Conservation (phyloP, 345 rosid genomes). For the rapeseed (Brassica napus) region Da-Ae NC_063437.1:18888001-18888500, state of each 20-base stretch:
- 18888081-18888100: neutral
- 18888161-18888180: neutral
- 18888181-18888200: neutral
- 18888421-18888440: no score
- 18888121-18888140: neutral
- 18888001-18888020: neutral
- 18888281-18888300: neutral
- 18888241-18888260: neutral
- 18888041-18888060: conserved; percentile 9
- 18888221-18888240: neutral
- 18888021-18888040: neutral
- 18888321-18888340: no score
- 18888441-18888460: no score
- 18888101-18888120: neutral
- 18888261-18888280: neutral
- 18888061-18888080: conserved; percentile 1
- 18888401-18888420: neutral
- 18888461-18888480: no score
- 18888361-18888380: neutral
- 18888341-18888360: neutral
- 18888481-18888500: no score
- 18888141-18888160: conserved; percentile 1
- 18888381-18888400: neutral
- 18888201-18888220: neutral
- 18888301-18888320: neutral